These are phyloP conservation scores for Aspergillus quadrilineatus DNA, from an alignment of 2,329 filamentous ascomycete species.

Conservation along the genomic window DNA sequence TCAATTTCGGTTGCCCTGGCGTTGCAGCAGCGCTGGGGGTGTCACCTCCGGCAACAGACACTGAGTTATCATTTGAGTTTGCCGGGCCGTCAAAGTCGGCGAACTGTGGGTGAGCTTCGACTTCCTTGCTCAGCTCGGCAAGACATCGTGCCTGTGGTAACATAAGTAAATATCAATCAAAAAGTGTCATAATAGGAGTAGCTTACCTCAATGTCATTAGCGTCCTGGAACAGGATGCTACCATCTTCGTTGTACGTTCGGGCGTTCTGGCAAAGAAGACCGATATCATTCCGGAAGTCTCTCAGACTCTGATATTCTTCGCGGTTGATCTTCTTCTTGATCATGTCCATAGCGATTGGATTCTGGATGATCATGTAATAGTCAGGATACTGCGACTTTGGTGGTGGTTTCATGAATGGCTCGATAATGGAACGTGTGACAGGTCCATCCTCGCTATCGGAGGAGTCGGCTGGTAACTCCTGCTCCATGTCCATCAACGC, in stretches of 20 bases:
- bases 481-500: slow-evolving; percentile 81
- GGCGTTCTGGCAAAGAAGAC: slow-evolving; percentile 83
- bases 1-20: slow-evolving; percentile 63
- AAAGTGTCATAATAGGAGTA: background rate
- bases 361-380: slow-evolving; percentile 92
- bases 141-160: slow-evolving; percentile 48
- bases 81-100: slow-evolving; percentile 57
- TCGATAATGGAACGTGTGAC: slow-evolving; percentile 81
- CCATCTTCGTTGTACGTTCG: slow-evolving; percentile 96
- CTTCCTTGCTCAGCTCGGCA: slow-evolving; percentile 55
- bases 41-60: slow-evolving; percentile 46
- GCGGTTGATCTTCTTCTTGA: slow-evolving; percentile 92
- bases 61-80: slow-evolving; percentile 51
- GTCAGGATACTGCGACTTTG: slow-evolving; percentile 85
- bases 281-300: slow-evolving; percentile 80
- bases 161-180: slow-evolving; percentile 9
- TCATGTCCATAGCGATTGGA: slow-evolving; percentile 95
- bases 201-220: slow-evolving; percentile 86
- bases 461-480: slow-evolving; percentile 57
- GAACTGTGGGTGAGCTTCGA: slow-evolving; percentile 56
- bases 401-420: slow-evolving; percentile 87
- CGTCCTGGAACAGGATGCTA: slow-evolving; percentile 87
- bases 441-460: slow-evolving; percentile 53
- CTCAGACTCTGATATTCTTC: slow-evolving; percentile 82
- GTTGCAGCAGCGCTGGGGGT: slow-evolving; percentile 64